Conservation (phyloP, 2,329 filamentous ascomycete species). For the Alternaria conjuncta region DNA sequence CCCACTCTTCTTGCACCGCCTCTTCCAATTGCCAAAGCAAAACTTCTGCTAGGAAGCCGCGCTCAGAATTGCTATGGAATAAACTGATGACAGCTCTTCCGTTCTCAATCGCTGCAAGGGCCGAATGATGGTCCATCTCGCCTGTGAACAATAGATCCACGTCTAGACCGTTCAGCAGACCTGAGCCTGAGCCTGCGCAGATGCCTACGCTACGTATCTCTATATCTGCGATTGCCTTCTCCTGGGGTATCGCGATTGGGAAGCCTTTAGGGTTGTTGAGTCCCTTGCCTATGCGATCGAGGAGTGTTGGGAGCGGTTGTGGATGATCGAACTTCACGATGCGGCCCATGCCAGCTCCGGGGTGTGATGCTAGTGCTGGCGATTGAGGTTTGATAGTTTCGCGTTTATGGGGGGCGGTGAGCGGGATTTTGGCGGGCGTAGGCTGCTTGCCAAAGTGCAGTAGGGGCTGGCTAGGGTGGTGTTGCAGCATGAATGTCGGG, state of each 20-base stretch:
- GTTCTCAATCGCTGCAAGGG: slow-evolving; percentile 82
- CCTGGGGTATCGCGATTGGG: slow-evolving; percentile 69
- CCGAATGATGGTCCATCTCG: slow-evolving; percentile 92
- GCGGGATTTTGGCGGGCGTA: slow-evolving; percentile 10
- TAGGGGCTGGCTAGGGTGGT: slow-evolving; percentile 56
- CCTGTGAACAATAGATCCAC: slow-evolving; percentile 89
- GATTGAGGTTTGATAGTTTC: slow-evolving; percentile 60
- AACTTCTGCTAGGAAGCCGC: slow-evolving; percentile 76
- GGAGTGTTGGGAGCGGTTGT: slow-evolving; percentile 63
- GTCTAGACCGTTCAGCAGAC: slow-evolving; percentile 70
- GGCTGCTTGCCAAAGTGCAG: slow-evolving; percentile 42
- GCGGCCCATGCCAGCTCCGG: slow-evolving; percentile 66
- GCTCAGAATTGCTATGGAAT: slow-evolving; percentile 93
- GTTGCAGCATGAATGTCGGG: slow-evolving; percentile 54
- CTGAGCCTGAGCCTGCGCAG: slow-evolving; percentile 86
- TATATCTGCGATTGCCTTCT: slow-evolving; percentile 59
- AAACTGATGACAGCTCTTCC: slow-evolving; percentile 83
- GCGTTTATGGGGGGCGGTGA: slow-evolving; percentile 54
- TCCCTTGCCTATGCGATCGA: slow-evolving; percentile 65
- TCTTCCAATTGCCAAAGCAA: slow-evolving; percentile 71
- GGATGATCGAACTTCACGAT: slow-evolving; percentile 62
- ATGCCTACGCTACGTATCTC: slow-evolving; percentile 76
- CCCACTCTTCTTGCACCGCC: slow-evolving; percentile 64
- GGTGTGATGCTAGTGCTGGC: slow-evolving; percentile 46
- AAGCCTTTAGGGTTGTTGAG: slow-evolving; percentile 73